Evolutionary conservation across 2,329 filamentous ascomycete genomes (phyloP).

Genomic region (Fusarium buharicum): DNA sequence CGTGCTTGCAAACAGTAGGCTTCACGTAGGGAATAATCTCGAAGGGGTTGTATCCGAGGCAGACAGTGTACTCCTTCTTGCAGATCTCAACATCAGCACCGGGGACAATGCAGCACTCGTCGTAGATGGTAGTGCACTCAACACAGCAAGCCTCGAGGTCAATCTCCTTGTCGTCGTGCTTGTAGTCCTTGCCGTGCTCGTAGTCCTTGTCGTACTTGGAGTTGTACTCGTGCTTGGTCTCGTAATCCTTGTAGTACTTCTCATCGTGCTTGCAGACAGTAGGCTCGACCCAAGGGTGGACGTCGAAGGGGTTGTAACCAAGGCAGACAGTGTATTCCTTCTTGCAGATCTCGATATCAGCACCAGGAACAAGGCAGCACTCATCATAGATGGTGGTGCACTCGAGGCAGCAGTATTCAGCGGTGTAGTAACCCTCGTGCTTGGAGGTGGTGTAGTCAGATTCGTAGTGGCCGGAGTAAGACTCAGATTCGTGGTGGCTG

Average conservation of each 20-base stretch:
- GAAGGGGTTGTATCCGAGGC: slow-evolving; percentile 30
- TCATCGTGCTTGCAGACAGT: slow-evolving; percentile 32
- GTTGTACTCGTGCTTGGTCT: slow-evolving; percentile 20
- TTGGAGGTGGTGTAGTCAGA: slow-evolving; percentile 1
- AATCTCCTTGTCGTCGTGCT: neutral
- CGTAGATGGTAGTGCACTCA: slow-evolving; percentile 27
- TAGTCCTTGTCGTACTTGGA: neutral
- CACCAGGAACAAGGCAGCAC: slow-evolving; percentile 20
- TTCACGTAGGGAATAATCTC: slow-evolving; percentile 10
- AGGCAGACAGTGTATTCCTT: slow-evolving; percentile 26
- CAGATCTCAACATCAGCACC: slow-evolving; percentile 13
- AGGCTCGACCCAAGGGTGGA: slow-evolving; percentile 15
- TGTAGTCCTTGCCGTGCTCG: neutral
- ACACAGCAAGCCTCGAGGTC: slow-evolving; percentile 28
- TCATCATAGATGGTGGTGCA: slow-evolving; percentile 31
- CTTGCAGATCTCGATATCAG: slow-evolving; percentile 24
- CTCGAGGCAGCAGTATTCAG: slow-evolving; percentile 31
- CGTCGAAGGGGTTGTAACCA: slow-evolving; percentile 22
- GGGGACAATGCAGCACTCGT: slow-evolving; percentile 13
- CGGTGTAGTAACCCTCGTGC: slow-evolving; percentile 27
- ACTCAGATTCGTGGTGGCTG: slow-evolving; percentile 2
- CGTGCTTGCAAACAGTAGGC: slow-evolving; percentile 29
- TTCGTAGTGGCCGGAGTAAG: slow-evolving; percentile 1
- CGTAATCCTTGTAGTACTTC: slow-evolving; percentile 22
- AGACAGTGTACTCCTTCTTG: slow-evolving; percentile 22